These are phyloP conservation scores for Cordyceps cateniannulata DNA, from an alignment of 2,329 filamentous ascomycete species.

Conservation along the genomic window DNA sequence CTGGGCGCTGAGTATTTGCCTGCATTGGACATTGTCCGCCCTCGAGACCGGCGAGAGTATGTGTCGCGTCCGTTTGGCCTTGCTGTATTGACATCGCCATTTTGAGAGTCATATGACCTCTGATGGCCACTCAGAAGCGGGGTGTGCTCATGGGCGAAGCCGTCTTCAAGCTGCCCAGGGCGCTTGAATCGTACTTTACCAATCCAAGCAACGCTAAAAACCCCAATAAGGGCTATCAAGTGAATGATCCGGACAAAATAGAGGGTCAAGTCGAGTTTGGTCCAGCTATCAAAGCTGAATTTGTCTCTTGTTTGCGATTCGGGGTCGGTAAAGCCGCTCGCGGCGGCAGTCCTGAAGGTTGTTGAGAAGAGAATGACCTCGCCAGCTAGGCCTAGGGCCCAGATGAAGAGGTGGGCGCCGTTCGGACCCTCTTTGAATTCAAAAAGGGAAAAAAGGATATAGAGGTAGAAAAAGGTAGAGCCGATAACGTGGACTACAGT, in stretches of 20 bases:
- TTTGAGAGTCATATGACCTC: constrained; percentile 30
- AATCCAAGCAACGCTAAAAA: constrained; percentile 36
- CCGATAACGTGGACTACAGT: no score
- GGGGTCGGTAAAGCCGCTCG: constrained; percentile 52
- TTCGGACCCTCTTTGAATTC: constrained; percentile 79
- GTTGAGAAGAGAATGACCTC: constrained; percentile 67
- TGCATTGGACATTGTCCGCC: constrained; percentile 34
- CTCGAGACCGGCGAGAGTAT: constrained; percentile 25
- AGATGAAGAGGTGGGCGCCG: constrained; percentile 71
- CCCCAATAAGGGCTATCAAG: constrained; percentile 52
- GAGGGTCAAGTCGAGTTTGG: constrained; percentile 54
- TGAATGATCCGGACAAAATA: constrained; percentile 63
- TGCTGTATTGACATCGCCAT: constrained; percentile 18
- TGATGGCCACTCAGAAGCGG: constrained; percentile 46
- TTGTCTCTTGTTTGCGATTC: constrained; percentile 17
- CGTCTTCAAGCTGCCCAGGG: constrained; percentile 31
- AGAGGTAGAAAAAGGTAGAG: constrained; percentile 79
- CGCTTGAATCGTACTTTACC: constrained; percentile 34
- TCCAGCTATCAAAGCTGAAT: constrained; percentile 32
- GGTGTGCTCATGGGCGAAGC: no score
- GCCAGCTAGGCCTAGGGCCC: constrained; percentile 64
- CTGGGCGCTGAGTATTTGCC: constrained; percentile 24
- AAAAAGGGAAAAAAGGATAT: constrained; percentile 79
- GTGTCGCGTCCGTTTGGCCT: constrained; percentile 9
- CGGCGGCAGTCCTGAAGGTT: constrained; percentile 62